A percentile compares a stretch with the other conserved stretches of the same genome.
Evolutionary conservation across 352 stramenopile genomes (phyloP).

Genomic region (Pythium plurisporium): DNA sequence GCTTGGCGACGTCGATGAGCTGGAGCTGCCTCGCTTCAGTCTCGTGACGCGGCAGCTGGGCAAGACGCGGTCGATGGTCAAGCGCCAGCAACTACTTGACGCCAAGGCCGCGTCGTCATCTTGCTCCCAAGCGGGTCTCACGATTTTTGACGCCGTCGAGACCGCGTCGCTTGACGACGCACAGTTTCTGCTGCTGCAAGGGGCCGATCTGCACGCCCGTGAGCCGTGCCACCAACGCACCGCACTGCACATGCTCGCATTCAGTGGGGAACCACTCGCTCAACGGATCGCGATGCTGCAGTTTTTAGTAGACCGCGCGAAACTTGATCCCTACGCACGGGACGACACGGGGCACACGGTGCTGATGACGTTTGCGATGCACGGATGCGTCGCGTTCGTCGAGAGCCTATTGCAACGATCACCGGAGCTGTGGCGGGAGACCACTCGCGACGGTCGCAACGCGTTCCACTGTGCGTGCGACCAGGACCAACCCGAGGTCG

Average conservation of each 20-base stretch:
- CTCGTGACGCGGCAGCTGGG: conserved; percentile 38
- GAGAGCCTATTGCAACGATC: conserved; percentile 27
- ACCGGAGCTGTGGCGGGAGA: conserved; percentile 24
- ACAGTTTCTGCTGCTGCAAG: conserved; percentile 41
- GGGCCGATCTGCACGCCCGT: conserved; percentile 31
- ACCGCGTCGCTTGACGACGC: conserved; percentile 51
- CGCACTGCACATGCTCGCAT: conserved; percentile 54
- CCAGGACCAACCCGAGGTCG: conserved; percentile 57
- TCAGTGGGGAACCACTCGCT: conserved; percentile 39
- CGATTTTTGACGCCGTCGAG: conserved; percentile 55
- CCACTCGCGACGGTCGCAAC: conserved; percentile 31
- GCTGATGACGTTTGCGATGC: conserved; percentile 47
- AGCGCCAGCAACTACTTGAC: conserved; percentile 32
- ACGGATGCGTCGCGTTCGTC: conserved; percentile 45
- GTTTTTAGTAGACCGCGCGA: conserved; percentile 37
- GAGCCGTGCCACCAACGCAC: conserved; percentile 43
- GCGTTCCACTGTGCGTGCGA: conserved; percentile 59
- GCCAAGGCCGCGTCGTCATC: conserved; percentile 14
- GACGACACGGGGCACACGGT: conserved; percentile 46
- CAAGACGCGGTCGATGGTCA: conserved; percentile 41
- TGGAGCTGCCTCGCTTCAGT: conserved; percentile 42
- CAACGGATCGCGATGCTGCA: conserved; percentile 45
- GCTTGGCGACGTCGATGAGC: conserved; percentile 45
- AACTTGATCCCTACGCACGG: conserved; percentile 34
- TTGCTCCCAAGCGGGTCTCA: no score